Percentiles rank a stretch among this genome's conserved stretches.
These are phyloP conservation scores for Pterocarpus macrocarpus DNA, from an alignment of 306 rosid genomes.

Conservation along the genomic window DNA sequence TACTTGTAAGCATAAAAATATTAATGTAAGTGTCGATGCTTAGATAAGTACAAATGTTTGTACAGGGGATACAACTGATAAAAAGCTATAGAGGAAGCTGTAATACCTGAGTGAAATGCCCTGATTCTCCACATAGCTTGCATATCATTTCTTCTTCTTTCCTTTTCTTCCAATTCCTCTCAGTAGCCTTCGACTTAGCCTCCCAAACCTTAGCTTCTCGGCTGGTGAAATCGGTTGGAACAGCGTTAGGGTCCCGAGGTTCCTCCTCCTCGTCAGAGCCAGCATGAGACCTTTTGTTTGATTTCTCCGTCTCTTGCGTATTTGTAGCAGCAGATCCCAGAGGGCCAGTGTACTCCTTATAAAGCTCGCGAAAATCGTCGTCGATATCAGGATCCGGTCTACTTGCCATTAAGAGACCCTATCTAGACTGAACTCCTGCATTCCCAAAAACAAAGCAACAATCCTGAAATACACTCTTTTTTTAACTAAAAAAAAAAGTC, in stretches of 20 bases:
- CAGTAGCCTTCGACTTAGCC: conserved; percentile 98
- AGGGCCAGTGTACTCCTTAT: conserved; percentile 99
- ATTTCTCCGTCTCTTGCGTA: conserved; percentile 63
- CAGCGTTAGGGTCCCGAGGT: conserved; percentile 90
- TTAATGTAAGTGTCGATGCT: not conserved
- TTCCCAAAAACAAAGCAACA: conserved; percentile 31
- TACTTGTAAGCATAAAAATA: not conserved
- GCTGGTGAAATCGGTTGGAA: conserved; percentile 97
- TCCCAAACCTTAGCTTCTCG: conserved; percentile 99
- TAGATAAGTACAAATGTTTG: not conserved
- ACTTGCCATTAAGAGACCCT: conserved; percentile 63
- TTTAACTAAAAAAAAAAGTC: not conserved
- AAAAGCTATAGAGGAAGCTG: conserved; percentile 8
- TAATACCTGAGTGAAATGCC: conserved; percentile 97
- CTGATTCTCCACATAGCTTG: conserved; percentile 94
- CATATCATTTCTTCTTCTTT: conserved; percentile 99
- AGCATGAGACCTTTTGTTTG: conserved; percentile 79
- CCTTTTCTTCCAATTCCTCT: conserved; percentile 99
- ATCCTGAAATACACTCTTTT: not conserved
- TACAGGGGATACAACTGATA: conserved; percentile 1
- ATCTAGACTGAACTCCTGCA: conserved; percentile 48
- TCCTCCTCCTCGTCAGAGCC: conserved; percentile 92
- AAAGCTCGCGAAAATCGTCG: conserved; percentile 89
- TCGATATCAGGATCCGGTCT: conserved; percentile 81
- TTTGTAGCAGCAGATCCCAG: conserved; percentile 55